Percentiles rank a stretch among this genome's conserved stretches.
Evolutionary conservation across 495 filamentous ascomycete genomes (phyloP).

Genomic region (Chaetomium tenue): DNA sequence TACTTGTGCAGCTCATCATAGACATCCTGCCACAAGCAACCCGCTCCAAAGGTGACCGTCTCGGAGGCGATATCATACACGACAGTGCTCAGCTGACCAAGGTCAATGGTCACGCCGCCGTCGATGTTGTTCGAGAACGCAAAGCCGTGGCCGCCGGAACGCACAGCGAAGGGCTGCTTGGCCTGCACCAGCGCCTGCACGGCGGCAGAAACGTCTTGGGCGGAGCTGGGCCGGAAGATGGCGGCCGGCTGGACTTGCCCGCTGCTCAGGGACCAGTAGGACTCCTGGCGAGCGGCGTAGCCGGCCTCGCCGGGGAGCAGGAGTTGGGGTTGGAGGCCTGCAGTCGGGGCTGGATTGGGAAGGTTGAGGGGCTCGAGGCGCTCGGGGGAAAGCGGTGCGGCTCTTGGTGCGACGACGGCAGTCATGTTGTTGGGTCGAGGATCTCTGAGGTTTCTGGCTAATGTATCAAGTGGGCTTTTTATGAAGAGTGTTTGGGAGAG

Average conservation of each 20-base stretch:
- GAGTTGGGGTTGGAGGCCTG: no score
- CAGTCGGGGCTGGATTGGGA: no score
- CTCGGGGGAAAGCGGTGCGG: no score
- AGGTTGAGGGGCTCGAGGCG: no score
- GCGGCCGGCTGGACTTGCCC: slow-evolving; percentile 37
- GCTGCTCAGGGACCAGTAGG: slow-evolving; percentile 54
- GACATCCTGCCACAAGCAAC: slow-evolving; percentile 47
- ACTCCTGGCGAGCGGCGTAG: slow-evolving; percentile 17
- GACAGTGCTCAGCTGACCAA: slow-evolving; percentile 43
- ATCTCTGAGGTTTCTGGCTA: no score
- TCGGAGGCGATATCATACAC: slow-evolving; percentile 33
- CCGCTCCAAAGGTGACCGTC: slow-evolving; percentile 45
- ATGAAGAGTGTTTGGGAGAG: no score
- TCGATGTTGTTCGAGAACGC: slow-evolving; percentile 47
- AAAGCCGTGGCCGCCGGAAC: slow-evolving; percentile 51
- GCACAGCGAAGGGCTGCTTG: slow-evolving; percentile 48
- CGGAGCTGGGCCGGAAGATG: slow-evolving; percentile 38
- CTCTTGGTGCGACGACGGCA: no score
- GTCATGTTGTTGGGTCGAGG: no score
- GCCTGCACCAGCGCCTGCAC: slow-evolving; percentile 34
- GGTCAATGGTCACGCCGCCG: slow-evolving; percentile 53
- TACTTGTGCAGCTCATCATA: slow-evolving; percentile 39
- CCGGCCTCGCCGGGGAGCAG: slow-evolving; percentile 13
- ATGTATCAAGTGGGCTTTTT: no score
- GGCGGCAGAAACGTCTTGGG: slow-evolving; percentile 39